Evolutionary conservation across 768 basidiomycete genomes (phyloP).

Genomic region (Lactarius trivialis): DNA sequence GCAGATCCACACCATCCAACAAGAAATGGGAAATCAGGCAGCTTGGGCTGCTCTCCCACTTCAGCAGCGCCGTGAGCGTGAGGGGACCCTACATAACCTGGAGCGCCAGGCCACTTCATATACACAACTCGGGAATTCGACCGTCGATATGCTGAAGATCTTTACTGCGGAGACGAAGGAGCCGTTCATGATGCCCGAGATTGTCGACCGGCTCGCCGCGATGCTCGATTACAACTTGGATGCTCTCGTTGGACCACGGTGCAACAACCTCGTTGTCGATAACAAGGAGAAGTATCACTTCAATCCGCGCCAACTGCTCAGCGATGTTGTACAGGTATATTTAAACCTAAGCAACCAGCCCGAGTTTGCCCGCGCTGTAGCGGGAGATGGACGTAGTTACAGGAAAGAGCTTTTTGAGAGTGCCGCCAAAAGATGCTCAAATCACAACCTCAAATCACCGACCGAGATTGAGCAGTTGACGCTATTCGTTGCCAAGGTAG

Average conservation of each 20-base stretch:
- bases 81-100: conserved; percentile 65
- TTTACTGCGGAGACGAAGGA: conserved; percentile 88
- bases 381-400: conserved; percentile 92
- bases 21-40: conserved; percentile 70
- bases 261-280: conserved; percentile 76
- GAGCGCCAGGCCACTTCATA: conserved; percentile 85
- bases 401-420: conserved; percentile 73
- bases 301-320: conserved; percentile 72
- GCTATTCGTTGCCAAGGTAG: conserved; percentile 73
- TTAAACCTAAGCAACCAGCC: conserved; percentile 76
- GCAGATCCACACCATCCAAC: conserved; percentile 82
- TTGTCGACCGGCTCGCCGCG: conserved; percentile 89
- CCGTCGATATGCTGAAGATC: conserved; percentile 83
- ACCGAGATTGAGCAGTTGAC: conserved; percentile 66
- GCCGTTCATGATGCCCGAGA: conserved; percentile 95
- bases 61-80: conserved; percentile 79
- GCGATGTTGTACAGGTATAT: conserved; percentile 86
- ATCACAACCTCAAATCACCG: conserved; percentile 62
- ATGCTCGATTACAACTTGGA: conserved; percentile 95
- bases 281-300: conserved; percentile 88
- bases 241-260: conserved; percentile 82
- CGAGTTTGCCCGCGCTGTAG: conserved; percentile 80
- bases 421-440: conserved; percentile 61
- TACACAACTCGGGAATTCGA: conserved; percentile 78
- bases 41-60: conserved; percentile 61